phyloP scores from a whole-genome alignment of 352 stramenopile species.

The Globisporangium paroecandrum region DNA sequence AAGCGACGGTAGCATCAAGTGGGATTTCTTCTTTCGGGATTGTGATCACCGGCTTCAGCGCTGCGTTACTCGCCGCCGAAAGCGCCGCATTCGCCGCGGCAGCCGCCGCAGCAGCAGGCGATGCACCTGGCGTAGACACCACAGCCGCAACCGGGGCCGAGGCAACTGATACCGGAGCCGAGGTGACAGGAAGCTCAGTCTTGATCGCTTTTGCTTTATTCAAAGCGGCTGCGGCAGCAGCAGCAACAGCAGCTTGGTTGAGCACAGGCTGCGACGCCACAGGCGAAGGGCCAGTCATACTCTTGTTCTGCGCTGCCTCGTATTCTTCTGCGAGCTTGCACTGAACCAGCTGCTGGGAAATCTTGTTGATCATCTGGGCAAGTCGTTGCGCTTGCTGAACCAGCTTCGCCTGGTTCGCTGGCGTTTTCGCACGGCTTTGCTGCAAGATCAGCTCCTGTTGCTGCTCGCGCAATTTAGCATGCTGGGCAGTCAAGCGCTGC shows the following conservation, averaged over 20 bases:
- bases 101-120: conserved; percentile 12
- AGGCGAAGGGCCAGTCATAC: conserved; percentile 29
- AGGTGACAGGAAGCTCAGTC: conserved; percentile 19
- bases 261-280: conserved; percentile 22
- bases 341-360: conserved; percentile 81
- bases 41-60: conserved; percentile 14
- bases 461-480: conserved; percentile 70
- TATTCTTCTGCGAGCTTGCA: conserved; percentile 82
- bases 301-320: conserved; percentile 58
- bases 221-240: conserved; percentile 23
- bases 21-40: conserved; percentile 5
- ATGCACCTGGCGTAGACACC: neutral
- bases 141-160: conserved; percentile 19
- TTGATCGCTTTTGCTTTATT: conserved; percentile 42
- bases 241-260: conserved; percentile 20
- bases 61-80: conserved; percentile 10
- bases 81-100: conserved; percentile 13
- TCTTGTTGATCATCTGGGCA: conserved; percentile 86
- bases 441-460: conserved; percentile 79
- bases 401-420: conserved; percentile 65
- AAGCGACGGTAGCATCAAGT: neutral
- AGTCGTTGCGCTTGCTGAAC: conserved; percentile 68
- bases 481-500: conserved; percentile 61
- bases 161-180: conserved; percentile 4
- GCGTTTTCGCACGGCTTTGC: conserved; percentile 67